Conservation (phyloP, 208 protist species). For the Leishmania arabica region DNA sequence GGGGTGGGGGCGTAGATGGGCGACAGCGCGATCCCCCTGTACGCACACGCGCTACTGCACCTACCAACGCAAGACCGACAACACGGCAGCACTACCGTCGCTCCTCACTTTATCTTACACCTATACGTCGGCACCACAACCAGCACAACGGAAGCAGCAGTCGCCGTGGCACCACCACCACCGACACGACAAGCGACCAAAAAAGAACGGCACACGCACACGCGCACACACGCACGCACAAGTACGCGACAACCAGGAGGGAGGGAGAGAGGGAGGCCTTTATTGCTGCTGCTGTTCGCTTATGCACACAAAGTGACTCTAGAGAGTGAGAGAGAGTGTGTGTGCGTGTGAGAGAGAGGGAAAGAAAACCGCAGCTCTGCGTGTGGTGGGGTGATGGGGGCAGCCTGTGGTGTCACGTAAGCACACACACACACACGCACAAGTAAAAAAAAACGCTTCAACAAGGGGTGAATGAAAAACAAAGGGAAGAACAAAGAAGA, state of each 20-base stretch:
- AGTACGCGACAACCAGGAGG: not conserved
- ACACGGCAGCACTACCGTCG: not conserved
- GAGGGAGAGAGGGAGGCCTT: not conserved
- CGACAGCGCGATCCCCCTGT: not conserved
- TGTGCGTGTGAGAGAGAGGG: not conserved
- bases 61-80: not conserved
- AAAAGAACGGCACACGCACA: not conserved
- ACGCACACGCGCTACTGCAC: not conserved
- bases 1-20: not conserved
- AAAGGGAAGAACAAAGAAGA: slow-evolving; percentile 10
- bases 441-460: not conserved
- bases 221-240: not conserved
- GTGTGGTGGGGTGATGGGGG: not conserved
- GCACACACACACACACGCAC: not conserved
- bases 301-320: not conserved
- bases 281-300: too few species aligned
- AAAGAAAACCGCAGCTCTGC: not conserved
- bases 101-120: not conserved
- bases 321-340: not conserved
- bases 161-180: not conserved
- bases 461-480: not conserved
- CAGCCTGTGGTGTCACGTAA: not conserved
- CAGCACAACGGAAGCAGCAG: not conserved
- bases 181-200: not conserved
- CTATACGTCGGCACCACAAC: not conserved